Conservation (phyloP, 169 alveolate species). For the Cystoisospora suis region DNA sequence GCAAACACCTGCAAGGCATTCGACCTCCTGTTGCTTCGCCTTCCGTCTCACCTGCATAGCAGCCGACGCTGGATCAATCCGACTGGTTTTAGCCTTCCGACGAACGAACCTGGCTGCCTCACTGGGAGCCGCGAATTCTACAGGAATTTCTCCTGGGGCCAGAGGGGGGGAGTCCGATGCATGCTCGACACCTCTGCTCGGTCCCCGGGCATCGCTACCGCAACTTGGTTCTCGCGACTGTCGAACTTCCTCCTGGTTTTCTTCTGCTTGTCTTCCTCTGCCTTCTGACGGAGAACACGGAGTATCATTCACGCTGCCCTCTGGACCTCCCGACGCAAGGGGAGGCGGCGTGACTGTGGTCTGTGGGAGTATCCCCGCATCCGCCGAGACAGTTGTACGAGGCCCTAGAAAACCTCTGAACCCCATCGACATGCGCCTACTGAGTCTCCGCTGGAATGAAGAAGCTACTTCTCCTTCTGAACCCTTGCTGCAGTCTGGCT, state of each 20-base stretch:
- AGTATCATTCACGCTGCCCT: too few species aligned
- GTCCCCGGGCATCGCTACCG: neutral
- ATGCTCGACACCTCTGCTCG: neutral
- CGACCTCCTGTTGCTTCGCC: neutral
- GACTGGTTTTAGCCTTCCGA: neutral
- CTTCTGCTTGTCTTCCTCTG: neutral
- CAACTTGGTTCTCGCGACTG: too few species aligned
- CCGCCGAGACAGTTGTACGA: too few species aligned
- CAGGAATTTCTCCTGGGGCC: slow-evolving; percentile 9
- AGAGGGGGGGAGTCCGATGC: neutral
- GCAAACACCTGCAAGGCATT: too few species aligned
- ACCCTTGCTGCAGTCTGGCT: too few species aligned
- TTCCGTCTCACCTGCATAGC: neutral
- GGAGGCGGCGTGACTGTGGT: too few species aligned
- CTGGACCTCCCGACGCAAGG: too few species aligned
- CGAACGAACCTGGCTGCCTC: neutral
- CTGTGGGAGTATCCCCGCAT: too few species aligned
- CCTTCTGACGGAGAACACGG: neutral
- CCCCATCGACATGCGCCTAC: too few species aligned
- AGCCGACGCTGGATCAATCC: neutral
- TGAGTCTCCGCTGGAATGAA: too few species aligned
- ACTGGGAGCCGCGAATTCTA: slow-evolving; percentile 7
- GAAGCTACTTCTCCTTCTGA: too few species aligned
- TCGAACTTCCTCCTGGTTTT: neutral
- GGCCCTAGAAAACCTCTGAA: too few species aligned